Base-by-base conservation (phyloP, 345 rosid genomes). In the Sisymbrium irio region DNA sequence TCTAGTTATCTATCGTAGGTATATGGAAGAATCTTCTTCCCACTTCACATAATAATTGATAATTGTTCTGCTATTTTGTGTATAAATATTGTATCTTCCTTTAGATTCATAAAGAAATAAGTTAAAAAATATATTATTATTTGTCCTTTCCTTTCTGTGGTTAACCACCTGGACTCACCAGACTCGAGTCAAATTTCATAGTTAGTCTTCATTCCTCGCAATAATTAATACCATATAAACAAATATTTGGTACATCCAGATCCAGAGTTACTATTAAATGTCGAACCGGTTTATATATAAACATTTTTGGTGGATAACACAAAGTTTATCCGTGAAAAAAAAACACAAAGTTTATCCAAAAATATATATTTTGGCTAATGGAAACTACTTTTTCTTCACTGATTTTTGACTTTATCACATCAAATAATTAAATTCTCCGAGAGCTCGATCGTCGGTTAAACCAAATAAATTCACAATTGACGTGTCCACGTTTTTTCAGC, bases 141-240 rank as follows among this genome's bases (percentile, higher is more conserved):
- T 47, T 61, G 41, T 50, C 62, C 40, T 72, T 49, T 50, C 35
- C 62, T 25, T 51, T 30, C 0, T 51, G 69, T 72, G 62, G 62
- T 51, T 72, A 50, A 40, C 54, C 35, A 62, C 76, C 76, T 72
- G 44, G 44, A 61, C 22, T 39, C 60, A 49, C 41, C 32, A 47
- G 60, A 27, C 40, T 36, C 12, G 40, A 36, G 47, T 20, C 37
- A 35, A 45, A 19, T 56, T 19, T 46, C 9, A 35, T 22, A 22
- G 20, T 40, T 11, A 6, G 65, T 45, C 13, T 45, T 49, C 64
- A 54, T 28, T 67, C 14, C 32, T 55, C 18, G 27, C 4, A n/a
- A 25, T 44, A 25, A 42, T 58, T 44, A 25, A 42, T 58, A 56
- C 9, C 0, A 20, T 19, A 19, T 3, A 19, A 1, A 18, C 12